Percentiles rank a stretch among this genome's conserved stretches.
These are phyloP conservation scores for Apiospora sp. DNA, from an alignment of 2,329 filamentous ascomycete genomes.

Conservation along the genomic window DNA sequence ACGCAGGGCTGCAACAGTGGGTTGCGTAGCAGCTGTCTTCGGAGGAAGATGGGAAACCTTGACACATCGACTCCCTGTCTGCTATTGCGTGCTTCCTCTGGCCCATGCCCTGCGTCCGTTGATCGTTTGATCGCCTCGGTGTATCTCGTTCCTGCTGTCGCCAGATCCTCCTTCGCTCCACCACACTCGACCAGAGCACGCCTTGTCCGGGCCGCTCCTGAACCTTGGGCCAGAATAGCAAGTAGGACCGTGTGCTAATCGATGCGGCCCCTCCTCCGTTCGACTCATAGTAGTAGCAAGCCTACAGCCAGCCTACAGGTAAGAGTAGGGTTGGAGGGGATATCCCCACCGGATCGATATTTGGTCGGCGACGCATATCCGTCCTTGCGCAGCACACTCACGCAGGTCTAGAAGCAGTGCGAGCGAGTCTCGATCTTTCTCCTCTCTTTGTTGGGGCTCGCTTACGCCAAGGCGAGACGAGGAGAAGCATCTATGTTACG, in stretches of 20 bases:
- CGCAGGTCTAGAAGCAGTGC: neutral
- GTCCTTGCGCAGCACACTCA: neutral
- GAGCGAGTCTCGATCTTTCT: slow-evolving; percentile 6
- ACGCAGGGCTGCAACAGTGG: neutral
- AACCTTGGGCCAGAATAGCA: slow-evolving; percentile 8
- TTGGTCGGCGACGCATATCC: neutral
- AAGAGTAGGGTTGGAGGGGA: neutral
- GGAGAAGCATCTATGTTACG: neutral
- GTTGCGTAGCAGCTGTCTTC: neutral
- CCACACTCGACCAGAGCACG: neutral
- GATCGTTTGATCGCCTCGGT: slow-evolving; percentile 12
- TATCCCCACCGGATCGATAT: neutral
- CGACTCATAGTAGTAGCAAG: too few species aligned
- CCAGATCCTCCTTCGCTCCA: neutral
- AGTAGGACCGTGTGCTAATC: neutral
- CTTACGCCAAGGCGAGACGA: slow-evolving; percentile 6
- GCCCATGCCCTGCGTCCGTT: neutral
- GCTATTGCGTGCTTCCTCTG: slow-evolving; percentile 11
- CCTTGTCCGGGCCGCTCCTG: slow-evolving; percentile 11
- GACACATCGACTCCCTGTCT: neutral
- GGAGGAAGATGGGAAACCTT: neutral
- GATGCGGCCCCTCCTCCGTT: neutral
- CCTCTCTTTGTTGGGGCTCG: neutral
- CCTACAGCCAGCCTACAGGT: neutral
- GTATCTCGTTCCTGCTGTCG: neutral